Conservation (phyloP, 2,329 filamentous ascomycete species). For the Emericellopsis atlantica region DNA sequence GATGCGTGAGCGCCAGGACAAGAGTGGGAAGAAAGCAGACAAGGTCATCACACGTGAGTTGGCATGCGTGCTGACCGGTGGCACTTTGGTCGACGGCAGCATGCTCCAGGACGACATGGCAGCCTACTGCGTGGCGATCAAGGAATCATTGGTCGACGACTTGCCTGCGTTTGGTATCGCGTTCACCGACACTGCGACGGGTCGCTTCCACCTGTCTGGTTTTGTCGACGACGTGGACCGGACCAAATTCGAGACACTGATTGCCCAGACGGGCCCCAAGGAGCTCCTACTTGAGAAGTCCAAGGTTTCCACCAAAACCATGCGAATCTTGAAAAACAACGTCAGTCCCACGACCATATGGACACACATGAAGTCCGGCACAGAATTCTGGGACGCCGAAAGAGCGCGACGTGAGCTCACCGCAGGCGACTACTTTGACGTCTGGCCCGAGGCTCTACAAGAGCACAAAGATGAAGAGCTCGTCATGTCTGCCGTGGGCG, state of each 20-base stretch:
- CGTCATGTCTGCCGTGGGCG: conserved; percentile 84
- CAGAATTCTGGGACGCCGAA: conserved; percentile 87
- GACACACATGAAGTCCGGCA: conserved; percentile 79
- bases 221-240: conserved; percentile 87
- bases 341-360: conserved; percentile 86
- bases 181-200: conserved; percentile 91
- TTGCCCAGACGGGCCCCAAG: conserved; percentile 81
- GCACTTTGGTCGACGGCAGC: conserved; percentile 85
- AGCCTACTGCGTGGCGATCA: conserved; percentile 91
- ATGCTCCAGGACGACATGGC: conserved; percentile 99
- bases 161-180: conserved; percentile 79
- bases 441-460: conserved; percentile 66
- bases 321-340: conserved; percentile 93
- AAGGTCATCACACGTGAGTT: conserved; percentile 90
- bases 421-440: conserved; percentile 65
- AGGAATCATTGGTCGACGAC: conserved; percentile 62
- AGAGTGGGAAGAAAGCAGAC: conserved; percentile 59
- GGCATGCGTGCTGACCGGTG: conserved; percentile 79
- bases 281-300: conserved; percentile 86
- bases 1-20: conserved; percentile 82
- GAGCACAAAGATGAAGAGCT: conserved; percentile 67
- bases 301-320: conserved; percentile 70
- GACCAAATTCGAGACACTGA: conserved; percentile 93
- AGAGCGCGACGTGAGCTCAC: conserved; percentile 71
- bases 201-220: conserved; percentile 85